Evolutionary conservation across 805 yeast species (phyloP).

Genomic region (Lachancea cidri): DNA sequence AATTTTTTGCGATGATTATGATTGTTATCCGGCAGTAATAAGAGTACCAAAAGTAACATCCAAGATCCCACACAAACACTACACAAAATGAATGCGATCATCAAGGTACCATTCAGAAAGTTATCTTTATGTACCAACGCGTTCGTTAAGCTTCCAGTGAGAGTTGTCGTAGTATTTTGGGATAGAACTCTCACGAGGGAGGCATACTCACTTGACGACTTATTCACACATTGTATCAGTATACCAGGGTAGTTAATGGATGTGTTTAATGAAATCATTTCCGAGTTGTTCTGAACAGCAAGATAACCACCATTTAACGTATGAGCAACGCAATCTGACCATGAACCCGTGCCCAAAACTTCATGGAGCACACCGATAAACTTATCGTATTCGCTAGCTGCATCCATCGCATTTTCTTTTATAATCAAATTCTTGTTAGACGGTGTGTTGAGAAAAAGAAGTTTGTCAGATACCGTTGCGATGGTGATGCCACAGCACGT

Average conservation of each 20-base stretch:
- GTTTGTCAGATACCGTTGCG: too few relatives aligned
- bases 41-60: constrained; percentile 59
- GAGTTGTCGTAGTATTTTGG: constrained; percentile 2
- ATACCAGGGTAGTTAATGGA: constrained; percentile 19
- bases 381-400: not conserved
- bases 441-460: too few relatives aligned
- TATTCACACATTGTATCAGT: constrained; percentile 14
- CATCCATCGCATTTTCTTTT: not conserved
- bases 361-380: not conserved
- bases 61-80: constrained; percentile 59
- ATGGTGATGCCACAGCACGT: too few relatives aligned
- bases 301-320: constrained; percentile 6
- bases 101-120: constrained; percentile 36
- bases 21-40: constrained; percentile 41
- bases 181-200: constrained; percentile 8
- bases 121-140: constrained; percentile 27
- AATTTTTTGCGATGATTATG: constrained; percentile 50
- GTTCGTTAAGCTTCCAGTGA: constrained; percentile 7
- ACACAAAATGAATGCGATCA: constrained; percentile 47
- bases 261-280: constrained; percentile 4
- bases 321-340: constrained; percentile 6
- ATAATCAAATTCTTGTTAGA: too few relatives aligned
- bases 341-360: constrained; percentile 2
- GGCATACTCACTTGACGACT: constrained; percentile 5
- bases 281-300: not conserved